Conservation (phyloP, 1,139 yeast genomes). For the Lodderomyces jiufengensis region DNA sequence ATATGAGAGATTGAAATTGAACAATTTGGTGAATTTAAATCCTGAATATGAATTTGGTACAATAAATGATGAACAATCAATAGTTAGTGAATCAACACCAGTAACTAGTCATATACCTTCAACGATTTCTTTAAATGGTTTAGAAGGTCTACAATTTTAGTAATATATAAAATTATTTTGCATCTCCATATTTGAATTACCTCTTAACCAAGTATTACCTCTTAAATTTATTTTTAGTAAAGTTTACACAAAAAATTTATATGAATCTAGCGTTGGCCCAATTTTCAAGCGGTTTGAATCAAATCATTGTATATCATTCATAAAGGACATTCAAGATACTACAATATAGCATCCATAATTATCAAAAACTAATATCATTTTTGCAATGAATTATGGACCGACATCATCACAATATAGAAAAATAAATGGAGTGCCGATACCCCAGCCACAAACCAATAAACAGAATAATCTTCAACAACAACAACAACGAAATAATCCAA, state of each 20-base stretch:
- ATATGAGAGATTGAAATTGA: conserved; percentile 13
- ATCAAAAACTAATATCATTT: too few species aligned
- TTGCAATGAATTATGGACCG: conserved; percentile 8
- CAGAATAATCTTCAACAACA: not conserved
- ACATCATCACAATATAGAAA: conserved; percentile 11
- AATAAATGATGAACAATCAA: not conserved
- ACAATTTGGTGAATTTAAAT: conserved; percentile 19
- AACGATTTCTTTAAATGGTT: conserved; percentile 11
- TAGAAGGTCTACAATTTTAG: conserved; percentile 12
- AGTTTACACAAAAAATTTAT: too few species aligned
- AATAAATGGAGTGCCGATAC: conserved; percentile 7
- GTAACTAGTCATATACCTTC: not conserved
- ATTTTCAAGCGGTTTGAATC: too few species aligned
- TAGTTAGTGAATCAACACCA: conserved; percentile 1
- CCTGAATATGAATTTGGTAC: conserved; percentile 20
- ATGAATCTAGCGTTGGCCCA: too few species aligned
- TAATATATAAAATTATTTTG: not conserved
- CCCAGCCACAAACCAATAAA: not conserved
- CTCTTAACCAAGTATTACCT: too few species aligned
- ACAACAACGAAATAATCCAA: not conserved
- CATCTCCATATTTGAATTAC: too few species aligned
- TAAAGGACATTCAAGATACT: too few species aligned
- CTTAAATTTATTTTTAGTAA: too few species aligned
- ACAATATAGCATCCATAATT: too few species aligned
- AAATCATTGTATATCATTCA: too few species aligned